Base-by-base conservation (phyloP, 768 basidiomycete species). In the Boletus rufocinnamomeus region DNA sequence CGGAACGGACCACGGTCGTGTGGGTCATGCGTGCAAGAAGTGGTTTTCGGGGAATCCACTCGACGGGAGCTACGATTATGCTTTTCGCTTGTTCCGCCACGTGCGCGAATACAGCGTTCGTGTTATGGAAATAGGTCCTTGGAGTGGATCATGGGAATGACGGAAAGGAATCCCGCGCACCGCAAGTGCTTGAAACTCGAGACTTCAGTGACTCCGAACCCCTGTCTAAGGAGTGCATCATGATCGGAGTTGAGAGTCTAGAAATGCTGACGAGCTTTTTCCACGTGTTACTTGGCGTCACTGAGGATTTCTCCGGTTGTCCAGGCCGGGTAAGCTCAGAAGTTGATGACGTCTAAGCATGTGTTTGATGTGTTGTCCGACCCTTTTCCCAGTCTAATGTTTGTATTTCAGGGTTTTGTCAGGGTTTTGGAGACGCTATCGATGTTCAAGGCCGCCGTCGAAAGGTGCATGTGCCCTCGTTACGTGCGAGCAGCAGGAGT, bases 401-500 rank as follows among this genome's bases (percentile, higher is more conserved):
- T 44, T 32, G 50, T 32, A n/a, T n/a, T n/a, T n/a, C 10, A 23
- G 32, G 45, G 40, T 5, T 49, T 38, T 19, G 35, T n/a, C 10
- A 23, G 32, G 45, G 40, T 5, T 49, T 38, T 19, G 35, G 30
- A 19, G 52, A 47, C 11, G 37, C 17, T 41, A 40, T 44, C 38
- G 25, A 47, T 45, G 7, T 17, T 23, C 56, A 44, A 58, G 47
- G 51, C 34, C 48, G 40, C 37, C 40, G 17, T 50, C 25, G 40
- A 43, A 19, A 25, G 34, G 27, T 23, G 41, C 21, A 41, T 35
- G 59, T 30, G 53, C 41, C 38, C 53, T 37, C 48, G 52, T 62
- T 61, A 63, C 56, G 50, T 66, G 55, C 27, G 17, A 54, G 9
- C 16, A 54, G 11, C 30, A 58, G 37, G 56, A 10, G 51, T 10